Evolutionary conservation across 78 protist species (phyloP).

Genomic region (Ministeria vibrans): DNA sequence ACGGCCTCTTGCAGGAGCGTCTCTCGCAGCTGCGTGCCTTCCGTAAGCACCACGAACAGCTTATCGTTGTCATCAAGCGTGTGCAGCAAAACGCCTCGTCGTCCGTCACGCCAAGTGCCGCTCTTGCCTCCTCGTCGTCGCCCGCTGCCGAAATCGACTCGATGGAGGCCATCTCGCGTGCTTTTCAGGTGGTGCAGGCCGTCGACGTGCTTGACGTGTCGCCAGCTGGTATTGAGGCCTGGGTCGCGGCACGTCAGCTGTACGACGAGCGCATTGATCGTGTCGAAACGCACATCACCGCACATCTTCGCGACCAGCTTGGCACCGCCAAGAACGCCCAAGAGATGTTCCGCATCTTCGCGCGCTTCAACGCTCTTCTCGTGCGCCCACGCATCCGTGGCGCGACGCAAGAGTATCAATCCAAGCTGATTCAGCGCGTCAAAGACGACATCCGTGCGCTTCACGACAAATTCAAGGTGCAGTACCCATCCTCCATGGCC

Average conservation of each 20-base stretch:
- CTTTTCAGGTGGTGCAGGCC: slow-evolving; percentile 39
- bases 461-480: slow-evolving; percentile 64
- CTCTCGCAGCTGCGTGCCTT: slow-evolving; percentile 32
- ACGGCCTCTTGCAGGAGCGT: slow-evolving; percentile 30
- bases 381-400: slow-evolving; percentile 54
- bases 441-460: slow-evolving; percentile 75
- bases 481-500: slow-evolving; percentile 64
- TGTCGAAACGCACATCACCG: slow-evolving; percentile 75
- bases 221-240: slow-evolving; percentile 35
- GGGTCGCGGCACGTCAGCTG: slow-evolving; percentile 37
- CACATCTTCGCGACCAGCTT: slow-evolving; percentile 66
- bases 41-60: slow-evolving; percentile 61
- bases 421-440: slow-evolving; percentile 72
- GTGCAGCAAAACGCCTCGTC: slow-evolving; percentile 22
- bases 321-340: slow-evolving; percentile 69
- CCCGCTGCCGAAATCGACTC: slow-evolving; percentile 32
- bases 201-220: slow-evolving; percentile 49
- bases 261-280: slow-evolving; percentile 63
- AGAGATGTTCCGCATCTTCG: slow-evolving; percentile 86
- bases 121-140: not conserved
- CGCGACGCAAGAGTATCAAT: slow-evolving; percentile 53
- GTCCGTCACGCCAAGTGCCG: not conserved
- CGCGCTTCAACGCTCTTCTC: slow-evolving; percentile 73
- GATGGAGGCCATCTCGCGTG: slow-evolving; percentile 47
- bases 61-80: slow-evolving; percentile 35